These are phyloP conservation scores for Citrus australasica DNA, from an alignment of 345 rosid species.

Conservation along the genomic window DNA sequence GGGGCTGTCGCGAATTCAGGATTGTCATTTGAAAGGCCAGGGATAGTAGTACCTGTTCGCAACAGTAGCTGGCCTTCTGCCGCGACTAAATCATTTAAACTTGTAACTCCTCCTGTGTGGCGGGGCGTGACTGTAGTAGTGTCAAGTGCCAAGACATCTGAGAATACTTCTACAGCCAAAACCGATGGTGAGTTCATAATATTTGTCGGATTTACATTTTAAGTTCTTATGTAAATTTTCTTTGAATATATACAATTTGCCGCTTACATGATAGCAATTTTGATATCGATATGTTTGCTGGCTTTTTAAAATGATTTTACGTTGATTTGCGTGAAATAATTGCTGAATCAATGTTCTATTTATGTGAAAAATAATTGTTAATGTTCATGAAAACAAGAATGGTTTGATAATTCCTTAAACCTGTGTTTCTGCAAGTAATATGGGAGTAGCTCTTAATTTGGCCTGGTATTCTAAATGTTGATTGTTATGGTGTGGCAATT, in stretches of 20 bases:
- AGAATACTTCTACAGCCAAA: slow-evolving; percentile 39
- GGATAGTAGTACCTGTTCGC: slow-evolving; percentile 21
- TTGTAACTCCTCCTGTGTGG: slow-evolving; percentile 21
- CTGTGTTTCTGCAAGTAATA: neutral
- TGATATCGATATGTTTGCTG: neutral
- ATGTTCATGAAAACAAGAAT: neutral
- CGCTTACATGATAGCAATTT: neutral
- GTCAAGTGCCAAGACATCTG: slow-evolving; percentile 45
- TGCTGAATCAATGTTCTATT: neutral
- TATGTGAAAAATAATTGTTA: neutral
- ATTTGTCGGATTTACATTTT: neutral
- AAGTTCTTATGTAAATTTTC: neutral
- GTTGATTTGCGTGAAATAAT: neutral
- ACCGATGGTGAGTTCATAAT: slow-evolving; percentile 45
- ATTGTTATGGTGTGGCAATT: slow-evolving; percentile 18
- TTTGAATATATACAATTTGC: neutral
- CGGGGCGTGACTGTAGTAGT: slow-evolving; percentile 23
- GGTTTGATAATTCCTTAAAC: neutral
- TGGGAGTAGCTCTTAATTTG: neutral
- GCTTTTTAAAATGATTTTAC: neutral
- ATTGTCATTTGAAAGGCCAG: slow-evolving; percentile 22
- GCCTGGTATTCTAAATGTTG: neutral
- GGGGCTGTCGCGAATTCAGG: slow-evolving; percentile 26
- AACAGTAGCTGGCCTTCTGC: slow-evolving; percentile 23
- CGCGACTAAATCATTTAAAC: slow-evolving; percentile 28